Conservation (phyloP, 257 asterid genomes). For the Thymus quinquecostatus region DNA sequence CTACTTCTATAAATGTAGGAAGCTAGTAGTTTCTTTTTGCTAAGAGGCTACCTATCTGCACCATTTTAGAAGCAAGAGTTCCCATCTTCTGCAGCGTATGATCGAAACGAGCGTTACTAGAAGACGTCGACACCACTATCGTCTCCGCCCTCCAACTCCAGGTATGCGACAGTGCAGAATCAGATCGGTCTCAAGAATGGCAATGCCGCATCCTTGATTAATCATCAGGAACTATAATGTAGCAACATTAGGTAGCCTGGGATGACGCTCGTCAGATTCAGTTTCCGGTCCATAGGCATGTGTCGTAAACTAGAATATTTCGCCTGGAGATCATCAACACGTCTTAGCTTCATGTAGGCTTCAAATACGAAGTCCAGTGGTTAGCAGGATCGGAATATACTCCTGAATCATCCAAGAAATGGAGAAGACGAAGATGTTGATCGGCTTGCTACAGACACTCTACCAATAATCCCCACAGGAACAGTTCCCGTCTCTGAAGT, state of each 20-base stretch:
- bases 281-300: not conserved
- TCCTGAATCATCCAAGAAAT: not conserved
- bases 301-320: no score
- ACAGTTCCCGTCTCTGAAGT: constrained; percentile 72
- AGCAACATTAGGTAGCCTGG: not conserved
- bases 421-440: constrained; percentile 3
- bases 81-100: not conserved
- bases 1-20: no score
- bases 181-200: not conserved
- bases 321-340: not conserved
- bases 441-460: constrained; percentile 15
- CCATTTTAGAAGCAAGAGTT: not conserved
- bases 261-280: not conserved
- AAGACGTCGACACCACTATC: not conserved
- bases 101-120: not conserved
- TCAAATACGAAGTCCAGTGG: no score
- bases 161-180: not conserved
- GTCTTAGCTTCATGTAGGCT: no score
- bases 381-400: not conserved
- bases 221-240: not conserved
- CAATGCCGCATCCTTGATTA: not conserved
- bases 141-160: not conserved
- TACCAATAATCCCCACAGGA: constrained; percentile 89
- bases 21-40: no score
- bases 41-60: constrained; percentile 4